phyloP scores from a whole-genome alignment of 192 early-diverging fungal species.

The Gorgonomyces haynaldii region DNA sequence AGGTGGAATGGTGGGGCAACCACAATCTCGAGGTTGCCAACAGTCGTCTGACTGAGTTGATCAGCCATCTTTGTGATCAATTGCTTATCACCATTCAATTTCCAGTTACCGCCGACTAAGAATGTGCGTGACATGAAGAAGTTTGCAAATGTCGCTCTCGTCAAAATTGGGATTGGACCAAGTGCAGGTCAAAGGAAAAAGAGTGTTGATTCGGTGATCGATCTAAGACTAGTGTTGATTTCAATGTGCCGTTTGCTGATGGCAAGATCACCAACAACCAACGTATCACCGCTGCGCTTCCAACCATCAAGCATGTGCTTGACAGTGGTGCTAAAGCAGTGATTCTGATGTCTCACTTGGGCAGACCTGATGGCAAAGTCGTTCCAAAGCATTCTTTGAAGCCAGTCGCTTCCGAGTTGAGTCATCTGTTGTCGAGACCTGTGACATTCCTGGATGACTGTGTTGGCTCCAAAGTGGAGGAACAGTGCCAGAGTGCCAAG shows the following conservation, averaged over 20 bases:
- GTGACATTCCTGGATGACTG: slow-evolving; percentile 91
- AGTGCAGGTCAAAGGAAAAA: slow-evolving; percentile 7
- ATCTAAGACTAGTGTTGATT: slow-evolving; percentile 67
- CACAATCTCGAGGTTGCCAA: slow-evolving; percentile 61
- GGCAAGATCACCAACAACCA: slow-evolving; percentile 93
- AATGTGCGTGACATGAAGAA: slow-evolving; percentile 1
- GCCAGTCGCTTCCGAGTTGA: slow-evolving; percentile 79
- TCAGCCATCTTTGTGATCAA: slow-evolving; percentile 65
- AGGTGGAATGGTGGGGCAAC: slow-evolving; percentile 90
- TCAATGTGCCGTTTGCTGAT: slow-evolving; percentile 95
- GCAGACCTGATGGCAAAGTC: slow-evolving; percentile 86
- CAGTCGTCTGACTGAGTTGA: slow-evolving; percentile 42
- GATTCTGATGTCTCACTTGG: slow-evolving; percentile 93
- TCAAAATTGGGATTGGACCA: slow-evolving; percentile 8
- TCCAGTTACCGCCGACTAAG: slow-evolving; percentile 57
- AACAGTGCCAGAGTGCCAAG: slow-evolving; percentile 52
- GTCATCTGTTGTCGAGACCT: slow-evolving; percentile 59
- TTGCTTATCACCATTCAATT: slow-evolving; percentile 88
- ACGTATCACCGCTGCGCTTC: slow-evolving; percentile 88
- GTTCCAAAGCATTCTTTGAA: slow-evolving; percentile 82
- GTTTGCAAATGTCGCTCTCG: slow-evolving; percentile 1
- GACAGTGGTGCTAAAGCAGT: slow-evolving; percentile 80
- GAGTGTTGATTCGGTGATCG: slow-evolving; percentile 10
- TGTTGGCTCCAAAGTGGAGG: slow-evolving; percentile 80
- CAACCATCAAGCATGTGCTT: slow-evolving; percentile 84